A percentile compares a stretch with the other conserved stretches of the same genome.
These are phyloP conservation scores for Wickerhamomyces subpelliculosus DNA, from an alignment of 805 yeast genomes.

Conservation along the genomic window DNA sequence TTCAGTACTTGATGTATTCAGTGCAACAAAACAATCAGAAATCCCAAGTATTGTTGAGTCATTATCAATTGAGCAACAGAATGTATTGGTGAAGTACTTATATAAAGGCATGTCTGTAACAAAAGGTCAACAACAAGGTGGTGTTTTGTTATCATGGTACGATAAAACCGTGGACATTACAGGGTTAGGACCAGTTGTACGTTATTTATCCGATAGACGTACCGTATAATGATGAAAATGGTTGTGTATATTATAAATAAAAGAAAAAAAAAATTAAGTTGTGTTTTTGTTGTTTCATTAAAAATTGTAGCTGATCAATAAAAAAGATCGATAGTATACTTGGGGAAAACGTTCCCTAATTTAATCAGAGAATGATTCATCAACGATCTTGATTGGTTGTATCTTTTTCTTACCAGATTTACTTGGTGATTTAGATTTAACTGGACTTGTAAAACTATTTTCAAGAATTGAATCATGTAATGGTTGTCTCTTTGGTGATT, in stretches of 20 bases:
- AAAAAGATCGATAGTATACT: too few species aligned
- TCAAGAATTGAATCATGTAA: not conserved
- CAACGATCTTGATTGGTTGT: not conserved
- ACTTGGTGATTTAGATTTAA: not conserved
- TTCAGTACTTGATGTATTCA: slow-evolving; percentile 64
- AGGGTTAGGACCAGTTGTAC: slow-evolving; percentile 85
- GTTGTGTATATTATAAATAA: not conserved
- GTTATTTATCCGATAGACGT: slow-evolving; percentile 82
- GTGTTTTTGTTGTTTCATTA: too few species aligned
- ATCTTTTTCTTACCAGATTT: not conserved
- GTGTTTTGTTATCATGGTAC: slow-evolving; percentile 82
- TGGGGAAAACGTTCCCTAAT: too few species aligned
- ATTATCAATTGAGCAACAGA: slow-evolving; percentile 61
- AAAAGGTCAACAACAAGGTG: slow-evolving; percentile 81
- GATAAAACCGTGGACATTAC: slow-evolving; percentile 79
- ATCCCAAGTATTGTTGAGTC: slow-evolving; percentile 52
- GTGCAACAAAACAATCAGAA: slow-evolving; percentile 61
- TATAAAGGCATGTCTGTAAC: slow-evolving; percentile 79
- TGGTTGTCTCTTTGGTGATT: not conserved
- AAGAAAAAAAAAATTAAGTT: too few species aligned
- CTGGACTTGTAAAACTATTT: not conserved
- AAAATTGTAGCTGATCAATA: too few species aligned
- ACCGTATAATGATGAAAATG: slow-evolving; percentile 39
- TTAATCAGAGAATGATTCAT: not conserved
- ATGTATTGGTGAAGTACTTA: slow-evolving; percentile 72